Evolutionary conservation across 306 rosid species (phyloP).

Genomic region (Luffa acutangula): DNA sequence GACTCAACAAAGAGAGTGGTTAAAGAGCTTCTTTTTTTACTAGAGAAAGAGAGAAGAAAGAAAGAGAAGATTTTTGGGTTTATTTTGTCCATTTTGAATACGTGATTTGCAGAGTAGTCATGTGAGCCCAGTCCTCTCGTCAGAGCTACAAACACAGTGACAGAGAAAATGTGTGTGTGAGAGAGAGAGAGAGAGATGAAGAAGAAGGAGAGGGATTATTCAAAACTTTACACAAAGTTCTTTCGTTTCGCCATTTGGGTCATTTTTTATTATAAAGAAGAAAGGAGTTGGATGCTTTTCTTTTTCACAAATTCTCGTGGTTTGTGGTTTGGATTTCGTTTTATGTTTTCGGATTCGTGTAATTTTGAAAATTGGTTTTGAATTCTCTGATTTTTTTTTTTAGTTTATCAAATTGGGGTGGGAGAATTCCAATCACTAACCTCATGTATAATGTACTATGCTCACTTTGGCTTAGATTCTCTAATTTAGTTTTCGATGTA

Average conservation of each 20-base stretch:
- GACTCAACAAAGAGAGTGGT: background rate
- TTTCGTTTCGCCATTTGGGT: background rate
- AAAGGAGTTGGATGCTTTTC: background rate
- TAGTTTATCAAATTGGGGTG: too few relatives aligned
- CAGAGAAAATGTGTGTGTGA: slow-evolving; percentile 17
- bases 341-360: too few relatives aligned
- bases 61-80: background rate
- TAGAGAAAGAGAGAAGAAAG: background rate
- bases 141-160: slow-evolving; percentile 13
- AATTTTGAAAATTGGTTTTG: too few relatives aligned
- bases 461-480: too few relatives aligned
- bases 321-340: too few relatives aligned
- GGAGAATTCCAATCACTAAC: too few relatives aligned
- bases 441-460: too few relatives aligned
- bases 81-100: slow-evolving; percentile 21
- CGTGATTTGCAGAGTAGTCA: slow-evolving; percentile 40
- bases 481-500: too few relatives aligned
- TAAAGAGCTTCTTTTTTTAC: slow-evolving; percentile 7
- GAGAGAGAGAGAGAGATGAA: background rate
- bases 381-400: too few relatives aligned
- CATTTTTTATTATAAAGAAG: background rate
- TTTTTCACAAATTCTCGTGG: background rate
- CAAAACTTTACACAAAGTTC: background rate
- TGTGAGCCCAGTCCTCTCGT: slow-evolving; percentile 36
- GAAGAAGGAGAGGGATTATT: background rate